Conservation (phyloP, 495 filamentous ascomycete genomes). For the Penicillium paradoxum region DNA sequence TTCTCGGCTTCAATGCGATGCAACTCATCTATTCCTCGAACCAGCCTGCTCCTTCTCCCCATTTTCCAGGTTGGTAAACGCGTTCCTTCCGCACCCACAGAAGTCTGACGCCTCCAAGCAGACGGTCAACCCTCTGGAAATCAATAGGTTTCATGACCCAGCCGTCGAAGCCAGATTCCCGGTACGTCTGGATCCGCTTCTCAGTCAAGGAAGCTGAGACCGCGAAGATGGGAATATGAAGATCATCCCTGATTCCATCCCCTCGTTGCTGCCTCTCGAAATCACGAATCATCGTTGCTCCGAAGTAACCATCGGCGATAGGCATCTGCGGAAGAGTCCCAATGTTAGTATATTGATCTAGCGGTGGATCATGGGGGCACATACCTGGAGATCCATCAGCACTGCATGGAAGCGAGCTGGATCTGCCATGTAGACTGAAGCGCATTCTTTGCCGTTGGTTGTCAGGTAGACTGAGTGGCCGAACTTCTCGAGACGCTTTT, state of each 20-base stretch:
- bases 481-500: slow-evolving; percentile 72
- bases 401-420: slow-evolving; percentile 64
- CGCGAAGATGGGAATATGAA: slow-evolving; percentile 72
- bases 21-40: slow-evolving; percentile 34
- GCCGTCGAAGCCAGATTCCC: slow-evolving; percentile 73
- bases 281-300: slow-evolving; percentile 75
- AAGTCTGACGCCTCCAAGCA: slow-evolving; percentile 56
- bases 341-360: not conserved
- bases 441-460: slow-evolving; percentile 81
- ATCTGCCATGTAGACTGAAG: slow-evolving; percentile 55
- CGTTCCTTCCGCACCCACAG: slow-evolving; percentile 39
- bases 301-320: slow-evolving; percentile 76
- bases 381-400: slow-evolving; percentile 93
- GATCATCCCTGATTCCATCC: slow-evolving; percentile 28
- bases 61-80: slow-evolving; percentile 58
- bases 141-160: slow-evolving; percentile 82
- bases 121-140: slow-evolving; percentile 59
- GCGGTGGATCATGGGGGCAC: slow-evolving; percentile 1
- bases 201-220: slow-evolving; percentile 81
- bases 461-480: slow-evolving; percentile 68
- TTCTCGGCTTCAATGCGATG: not conserved
- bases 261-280: slow-evolving; percentile 52
- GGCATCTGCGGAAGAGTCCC: slow-evolving; percentile 63
- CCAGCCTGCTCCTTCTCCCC: slow-evolving; percentile 78
- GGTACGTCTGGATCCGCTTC: slow-evolving; percentile 56